phyloP scores from a whole-genome alignment of 2,329 filamentous ascomycete species.

The Microsporum ferrugineum region DNA sequence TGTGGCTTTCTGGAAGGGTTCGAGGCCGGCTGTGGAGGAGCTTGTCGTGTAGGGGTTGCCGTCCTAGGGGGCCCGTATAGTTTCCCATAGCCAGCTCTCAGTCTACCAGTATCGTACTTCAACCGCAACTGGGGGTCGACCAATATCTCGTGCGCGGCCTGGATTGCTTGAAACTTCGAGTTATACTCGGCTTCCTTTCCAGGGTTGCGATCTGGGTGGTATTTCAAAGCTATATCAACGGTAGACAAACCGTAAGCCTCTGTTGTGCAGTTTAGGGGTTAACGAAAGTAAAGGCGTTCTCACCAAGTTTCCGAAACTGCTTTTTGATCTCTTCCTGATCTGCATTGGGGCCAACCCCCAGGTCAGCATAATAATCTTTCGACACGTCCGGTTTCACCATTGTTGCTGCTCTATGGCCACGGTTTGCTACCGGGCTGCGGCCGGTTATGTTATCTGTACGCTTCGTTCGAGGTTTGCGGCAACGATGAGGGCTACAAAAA shows the following conservation, averaged over 20 bases:
- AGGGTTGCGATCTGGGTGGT: constrained; percentile 80
- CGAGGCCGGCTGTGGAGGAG: constrained; percentile 9
- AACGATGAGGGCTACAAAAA: neutral
- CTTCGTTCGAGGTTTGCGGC: neutral
- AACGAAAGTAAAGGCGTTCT: constrained; percentile 14
- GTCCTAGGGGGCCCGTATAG: constrained; percentile 15
- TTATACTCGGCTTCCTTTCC: constrained; percentile 70
- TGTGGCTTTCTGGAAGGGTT: constrained; percentile 15
- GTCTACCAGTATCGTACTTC: constrained; percentile 52
- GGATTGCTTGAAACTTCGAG: constrained; percentile 73
- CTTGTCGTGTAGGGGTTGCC: constrained; percentile 16
- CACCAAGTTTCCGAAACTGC: constrained; percentile 74
- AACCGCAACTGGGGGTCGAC: constrained; percentile 47
- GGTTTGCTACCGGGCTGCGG: neutral
- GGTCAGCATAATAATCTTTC: constrained; percentile 75
- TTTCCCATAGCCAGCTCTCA: constrained; percentile 37
- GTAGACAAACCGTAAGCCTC: neutral
- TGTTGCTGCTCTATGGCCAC: neutral
- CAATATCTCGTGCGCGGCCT: constrained; percentile 71
- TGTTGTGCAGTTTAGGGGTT: neutral
- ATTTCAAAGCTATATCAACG: constrained; percentile 56
- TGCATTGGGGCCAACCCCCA: constrained; percentile 58
- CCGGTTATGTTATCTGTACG: neutral
- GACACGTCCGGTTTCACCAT: constrained; percentile 60
- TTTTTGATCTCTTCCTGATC: constrained; percentile 69